Base-by-base conservation (phyloP, 2,329 filamentous ascomycete species). In the Pseudocercospora macadamiae region DNA sequence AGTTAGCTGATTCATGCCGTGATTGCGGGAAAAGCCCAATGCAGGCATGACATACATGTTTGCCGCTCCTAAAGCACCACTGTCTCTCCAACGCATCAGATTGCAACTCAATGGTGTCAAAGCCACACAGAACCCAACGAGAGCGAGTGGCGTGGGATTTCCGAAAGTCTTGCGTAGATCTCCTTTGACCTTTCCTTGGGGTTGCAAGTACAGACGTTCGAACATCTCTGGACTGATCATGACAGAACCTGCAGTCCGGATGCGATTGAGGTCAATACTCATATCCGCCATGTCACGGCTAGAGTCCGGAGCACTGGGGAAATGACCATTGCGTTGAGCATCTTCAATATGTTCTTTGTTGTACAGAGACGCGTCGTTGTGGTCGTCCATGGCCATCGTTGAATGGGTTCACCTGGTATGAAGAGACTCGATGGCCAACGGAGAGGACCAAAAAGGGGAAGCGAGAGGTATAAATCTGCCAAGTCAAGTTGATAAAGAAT, bases 201-300 rank as follows among this genome's bases (percentile, higher is more conserved):
- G 66, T 26, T 57, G 51, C 28, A 68, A 60, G 39, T 67, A 67
- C 12, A 68, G 51, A n/a, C 54, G 58, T 37, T 68, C 66, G 53
- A 66, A 68, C 36, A 63, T 53, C 45, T 65, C 65, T 5, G 64
- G 59, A 16, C 59, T 36, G 8, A 59, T 59, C 21, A 32, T 37
- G 25, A 54, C 39, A 4, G 55, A 59, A 2, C 37, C 36, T 4
- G 37, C 48, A 19, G 49, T 54, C 2, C 42, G 14, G 14, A 54
- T 48, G 19, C 49, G 55, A 49, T 59, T 30, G 26, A 59, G 16
- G 32, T 36, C 32, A 10, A 21, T 26, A 9, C 42, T 51, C 1
- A 49, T 16, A 5, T n/a, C n/a, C n/a, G 55, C 55, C 49, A 54
- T 54, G 39, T 59, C 55, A 19, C 51, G 49, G 21, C 23, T 28